phyloP scores from a whole-genome alignment of 78 protist genomes.

The Planoprotostelium fungivorum region DNA sequence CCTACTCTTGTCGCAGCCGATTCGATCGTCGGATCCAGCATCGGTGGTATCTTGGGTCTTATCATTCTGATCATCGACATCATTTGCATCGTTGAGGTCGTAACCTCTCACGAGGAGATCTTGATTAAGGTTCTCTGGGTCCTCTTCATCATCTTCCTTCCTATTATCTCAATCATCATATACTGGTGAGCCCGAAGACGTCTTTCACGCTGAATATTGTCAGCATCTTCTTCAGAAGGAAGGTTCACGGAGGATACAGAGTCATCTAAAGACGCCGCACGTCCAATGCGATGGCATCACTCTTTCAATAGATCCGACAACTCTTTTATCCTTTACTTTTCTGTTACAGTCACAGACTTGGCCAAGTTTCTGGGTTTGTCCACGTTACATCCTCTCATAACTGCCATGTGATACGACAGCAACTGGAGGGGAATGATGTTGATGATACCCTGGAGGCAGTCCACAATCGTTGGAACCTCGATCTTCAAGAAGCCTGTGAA shows the following conservation, averaged over 20 bases:
- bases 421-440: constrained; percentile 84
- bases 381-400: constrained; percentile 52
- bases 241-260: not conserved
- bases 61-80: not conserved
- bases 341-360: constrained; percentile 80
- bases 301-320: not conserved
- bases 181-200: not conserved
- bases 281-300: too few species aligned
- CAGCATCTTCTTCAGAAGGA: not conserved
- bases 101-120: not conserved
- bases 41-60: not conserved
- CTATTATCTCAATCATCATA: not conserved
- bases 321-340: not conserved
- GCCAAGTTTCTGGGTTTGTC: constrained; percentile 94
- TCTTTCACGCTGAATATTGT: not conserved
- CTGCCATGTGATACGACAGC: constrained; percentile 77
- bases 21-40: not conserved
- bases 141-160: not conserved
- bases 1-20: not conserved
- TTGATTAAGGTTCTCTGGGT: not conserved
- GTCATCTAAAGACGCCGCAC: too few species aligned
- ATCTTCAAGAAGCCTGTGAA: not conserved
- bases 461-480: constrained; percentile 27
- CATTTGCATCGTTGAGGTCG: not conserved
- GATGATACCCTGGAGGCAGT: constrained; percentile 51